Evolutionary conservation across 768 basidiomycete genomes (phyloP).

Genomic region (Lenzites betulinus): DNA sequence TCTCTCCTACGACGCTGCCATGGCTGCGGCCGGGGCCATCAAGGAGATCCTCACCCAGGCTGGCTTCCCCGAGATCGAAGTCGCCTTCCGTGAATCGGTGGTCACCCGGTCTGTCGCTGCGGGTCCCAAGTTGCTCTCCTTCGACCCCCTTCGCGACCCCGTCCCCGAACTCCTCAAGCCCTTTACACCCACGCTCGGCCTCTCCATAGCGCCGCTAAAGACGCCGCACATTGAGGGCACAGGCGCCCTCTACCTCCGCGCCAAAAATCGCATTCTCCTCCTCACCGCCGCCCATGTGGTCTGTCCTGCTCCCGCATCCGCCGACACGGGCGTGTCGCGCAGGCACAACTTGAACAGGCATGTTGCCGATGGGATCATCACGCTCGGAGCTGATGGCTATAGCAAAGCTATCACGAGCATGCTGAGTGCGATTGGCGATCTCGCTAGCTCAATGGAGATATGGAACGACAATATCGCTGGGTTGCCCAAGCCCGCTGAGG

Average conservation of each 20-base stretch:
- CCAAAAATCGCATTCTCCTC: slow-evolving; percentile 31
- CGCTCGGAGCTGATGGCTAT: not conserved
- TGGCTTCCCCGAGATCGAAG: not conserved
- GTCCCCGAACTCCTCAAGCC: not conserved
- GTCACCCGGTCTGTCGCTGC: not conserved
- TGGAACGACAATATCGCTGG: slow-evolving; percentile 28
- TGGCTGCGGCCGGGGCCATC: slow-evolving; percentile 28
- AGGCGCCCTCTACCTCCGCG: slow-evolving; percentile 36
- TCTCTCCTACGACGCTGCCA: slow-evolving; percentile 32
- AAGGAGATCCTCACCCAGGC: slow-evolving; percentile 28
- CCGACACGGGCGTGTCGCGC: slow-evolving; percentile 23
- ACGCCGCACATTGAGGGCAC: slow-evolving; percentile 22
- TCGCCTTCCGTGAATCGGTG: not conserved
- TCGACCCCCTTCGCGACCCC: not conserved
- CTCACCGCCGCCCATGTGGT: slow-evolving; percentile 36
- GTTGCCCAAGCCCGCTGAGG: slow-evolving; percentile 27
- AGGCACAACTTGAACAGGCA: slow-evolving; percentile 1
- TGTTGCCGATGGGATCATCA: not conserved
- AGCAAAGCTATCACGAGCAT: not conserved
- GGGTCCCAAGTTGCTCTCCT: not conserved
- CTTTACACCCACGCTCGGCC: not conserved
- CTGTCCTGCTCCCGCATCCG: slow-evolving; percentile 32
- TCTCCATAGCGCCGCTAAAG: not conserved
- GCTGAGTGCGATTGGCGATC: not conserved
- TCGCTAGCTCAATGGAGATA: not conserved